These are phyloP conservation scores for Alternaria sp. DNA, from an alignment of 2,329 filamentous ascomycete genomes.

Conservation along the genomic window DNA sequence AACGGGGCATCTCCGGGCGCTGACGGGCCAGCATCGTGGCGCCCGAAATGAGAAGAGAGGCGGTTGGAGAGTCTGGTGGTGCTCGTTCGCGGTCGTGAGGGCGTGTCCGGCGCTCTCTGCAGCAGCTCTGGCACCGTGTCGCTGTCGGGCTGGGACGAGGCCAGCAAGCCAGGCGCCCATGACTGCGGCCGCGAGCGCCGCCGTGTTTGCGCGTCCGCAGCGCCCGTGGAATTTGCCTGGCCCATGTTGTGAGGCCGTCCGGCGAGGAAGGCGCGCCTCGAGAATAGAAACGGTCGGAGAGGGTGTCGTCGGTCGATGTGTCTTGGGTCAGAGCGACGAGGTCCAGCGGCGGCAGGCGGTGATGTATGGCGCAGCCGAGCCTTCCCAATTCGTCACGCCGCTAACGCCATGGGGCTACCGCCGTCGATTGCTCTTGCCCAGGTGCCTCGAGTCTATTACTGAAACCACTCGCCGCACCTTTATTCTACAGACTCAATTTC, in stretches of 20 bases:
- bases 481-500: conserved; percentile 1
- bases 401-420: conserved; percentile 5
- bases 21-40: conserved; percentile 43
- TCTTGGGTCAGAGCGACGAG: conserved; percentile 13
- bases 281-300: conserved; percentile 3
- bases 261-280: conserved; percentile 30
- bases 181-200: conserved; percentile 40
- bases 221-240: conserved; percentile 46
- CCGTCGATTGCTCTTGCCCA: conserved; percentile 3
- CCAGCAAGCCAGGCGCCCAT: conserved; percentile 40
- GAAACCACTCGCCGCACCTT: conserved; percentile 8
- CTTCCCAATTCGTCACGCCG: conserved; percentile 6
- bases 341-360: conserved; percentile 17
- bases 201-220: conserved; percentile 31
- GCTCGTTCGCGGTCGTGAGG: conserved; percentile 30
- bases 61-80: conserved; percentile 40
- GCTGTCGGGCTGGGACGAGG: conserved; percentile 20
- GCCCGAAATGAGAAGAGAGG: conserved; percentile 36
- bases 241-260: conserved; percentile 46
- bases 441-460: background rate
- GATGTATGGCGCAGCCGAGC: conserved; percentile 19
- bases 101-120: conserved; percentile 11
- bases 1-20: conserved; percentile 15
- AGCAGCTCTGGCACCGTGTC: conserved; percentile 33
- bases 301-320: conserved; percentile 12